Base-by-base conservation (phyloP, 768 basidiomycete genomes). In the Suillus placidus region DNA sequence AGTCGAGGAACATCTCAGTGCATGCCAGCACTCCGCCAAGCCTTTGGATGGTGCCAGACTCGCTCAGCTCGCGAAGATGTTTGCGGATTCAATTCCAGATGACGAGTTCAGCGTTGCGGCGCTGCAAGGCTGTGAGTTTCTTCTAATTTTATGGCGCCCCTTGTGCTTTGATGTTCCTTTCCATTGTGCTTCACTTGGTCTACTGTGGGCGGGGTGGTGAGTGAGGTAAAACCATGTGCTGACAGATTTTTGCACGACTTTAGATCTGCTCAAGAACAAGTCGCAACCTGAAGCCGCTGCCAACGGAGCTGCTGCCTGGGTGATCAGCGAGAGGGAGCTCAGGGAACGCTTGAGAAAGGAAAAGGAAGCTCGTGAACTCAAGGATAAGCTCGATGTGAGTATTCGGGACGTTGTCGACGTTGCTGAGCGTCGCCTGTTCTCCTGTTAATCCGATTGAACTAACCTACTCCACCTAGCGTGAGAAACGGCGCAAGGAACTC, bases 91-190 rank as follows among this genome's bases (percentile, higher is more conserved):
- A 30, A 87, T 96, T 26, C 93, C 95, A 0, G 91, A 94, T 43
- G 88, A 90, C 47, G 91, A 92, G 79, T 93, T 95, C 73, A 92
- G 91, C 72, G 91, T 95, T 63, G 94, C 95, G 23, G 90, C 93
- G 64, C 81, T 97, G 62, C 94, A 96, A 79, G 94, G 93, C 76
- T 95, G 91, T 92, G 76, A 85, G 91, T 88, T 42, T 71, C 30
- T 62, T 67, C 68, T 70, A 65, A 67, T 70, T 62, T 68, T 62
- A 67, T 67, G 23, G 16, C 40, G 38, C 58, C 64, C 66, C 51
- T 49, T 66, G 64, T 62, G 60, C 61, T 63, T 66, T 43, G 47
- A 58, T 63, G 63, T 60, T 54, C 62, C 63, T 64, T 63, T 66
- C 52, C 55, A 63, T 61, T 58, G 55, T 70, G 54, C 65, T 34